phyloP scores from a whole-genome alignment of 2,329 filamentous ascomycete genomes.

The Aotearoamyces nothofagi region DNA sequence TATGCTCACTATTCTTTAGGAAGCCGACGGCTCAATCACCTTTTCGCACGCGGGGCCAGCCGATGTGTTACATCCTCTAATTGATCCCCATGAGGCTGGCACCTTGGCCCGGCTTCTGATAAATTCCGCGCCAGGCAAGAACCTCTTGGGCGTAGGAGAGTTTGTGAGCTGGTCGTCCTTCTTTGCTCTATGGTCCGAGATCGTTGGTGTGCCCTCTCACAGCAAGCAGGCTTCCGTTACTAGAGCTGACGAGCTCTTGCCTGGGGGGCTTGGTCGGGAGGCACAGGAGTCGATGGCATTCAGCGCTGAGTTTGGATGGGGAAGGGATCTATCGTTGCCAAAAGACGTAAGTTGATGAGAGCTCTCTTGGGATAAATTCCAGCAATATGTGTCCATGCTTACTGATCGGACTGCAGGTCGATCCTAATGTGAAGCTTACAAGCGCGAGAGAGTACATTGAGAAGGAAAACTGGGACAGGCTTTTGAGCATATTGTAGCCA shows the following conservation, averaged over 20 bases:
- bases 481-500: too few species aligned
- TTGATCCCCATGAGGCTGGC: conserved; percentile 18
- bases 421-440: too few species aligned
- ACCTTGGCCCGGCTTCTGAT: conserved; percentile 15
- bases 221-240: conserved; percentile 7
- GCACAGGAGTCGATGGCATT: conserved; percentile 20
- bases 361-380: too few species aligned
- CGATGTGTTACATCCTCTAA: conserved; percentile 12
- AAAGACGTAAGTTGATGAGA: conserved; percentile 10
- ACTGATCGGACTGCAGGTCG: too few species aligned
- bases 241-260: conserved; percentile 15
- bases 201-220: conserved; percentile 6
- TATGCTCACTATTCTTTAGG: conserved; percentile 2
- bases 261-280: conserved; percentile 19
- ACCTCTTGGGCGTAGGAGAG: conserved; percentile 11
- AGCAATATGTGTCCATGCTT: too few species aligned
- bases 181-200: conserved; percentile 9
- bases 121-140: conserved; percentile 7
- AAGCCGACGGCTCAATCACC: conserved; percentile 5
- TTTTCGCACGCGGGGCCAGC: conserved; percentile 5
- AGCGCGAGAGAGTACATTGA: too few species aligned
- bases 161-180: conserved; percentile 6
- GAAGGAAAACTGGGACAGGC: too few species aligned
- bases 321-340: conserved; percentile 14
- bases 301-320: conserved; percentile 22